Percentiles rank a stretch among this genome's conserved stretches.
Evolutionary conservation across 2,329 filamentous ascomycete species (phyloP).

Genomic region (Geosmithia flava): DNA sequence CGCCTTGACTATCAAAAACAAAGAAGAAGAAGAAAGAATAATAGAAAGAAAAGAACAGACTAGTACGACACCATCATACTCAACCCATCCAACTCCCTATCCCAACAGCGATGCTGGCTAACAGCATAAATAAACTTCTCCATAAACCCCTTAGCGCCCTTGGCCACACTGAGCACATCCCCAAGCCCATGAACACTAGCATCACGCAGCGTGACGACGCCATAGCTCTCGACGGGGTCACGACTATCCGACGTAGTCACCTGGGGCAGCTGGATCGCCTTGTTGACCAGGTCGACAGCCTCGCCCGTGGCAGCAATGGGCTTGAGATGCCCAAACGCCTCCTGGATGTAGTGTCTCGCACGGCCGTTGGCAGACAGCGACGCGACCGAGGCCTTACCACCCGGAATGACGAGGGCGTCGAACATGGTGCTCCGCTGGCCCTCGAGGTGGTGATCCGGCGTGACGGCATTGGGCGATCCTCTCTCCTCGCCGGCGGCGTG

Average conservation of each 20-base stretch:
- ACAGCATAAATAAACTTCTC: conserved; percentile 59
- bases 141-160: conserved; percentile 56
- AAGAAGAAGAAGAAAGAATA: too few species aligned
- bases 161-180: conserved; percentile 50
- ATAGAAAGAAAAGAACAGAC: too few species aligned
- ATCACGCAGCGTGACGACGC: conserved; percentile 57
- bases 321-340: conserved; percentile 75
- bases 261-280: conserved; percentile 29
- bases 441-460: conserved; percentile 68
- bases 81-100: conserved; percentile 61
- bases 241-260: conserved; percentile 28
- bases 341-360: conserved; percentile 63
- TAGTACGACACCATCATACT: conserved; percentile 57
- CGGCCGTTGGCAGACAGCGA: conserved; percentile 58
- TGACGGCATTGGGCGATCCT: conserved; percentile 36
- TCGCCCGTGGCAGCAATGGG: conserved; percentile 66
- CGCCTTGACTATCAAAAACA: too few species aligned
- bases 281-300: conserved; percentile 48
- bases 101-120: conserved; percentile 61
- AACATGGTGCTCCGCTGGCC: conserved; percentile 73
- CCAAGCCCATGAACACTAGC: conserved; percentile 43
- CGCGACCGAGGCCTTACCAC: conserved; percentile 50
- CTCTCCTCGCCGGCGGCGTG: conserved; percentile 47
- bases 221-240: conserved; percentile 53
- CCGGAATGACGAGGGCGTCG: conserved; percentile 66